phyloP scores from a whole-genome alignment of 2,329 filamentous ascomycete species.

The Diaporthe eres region DNA sequence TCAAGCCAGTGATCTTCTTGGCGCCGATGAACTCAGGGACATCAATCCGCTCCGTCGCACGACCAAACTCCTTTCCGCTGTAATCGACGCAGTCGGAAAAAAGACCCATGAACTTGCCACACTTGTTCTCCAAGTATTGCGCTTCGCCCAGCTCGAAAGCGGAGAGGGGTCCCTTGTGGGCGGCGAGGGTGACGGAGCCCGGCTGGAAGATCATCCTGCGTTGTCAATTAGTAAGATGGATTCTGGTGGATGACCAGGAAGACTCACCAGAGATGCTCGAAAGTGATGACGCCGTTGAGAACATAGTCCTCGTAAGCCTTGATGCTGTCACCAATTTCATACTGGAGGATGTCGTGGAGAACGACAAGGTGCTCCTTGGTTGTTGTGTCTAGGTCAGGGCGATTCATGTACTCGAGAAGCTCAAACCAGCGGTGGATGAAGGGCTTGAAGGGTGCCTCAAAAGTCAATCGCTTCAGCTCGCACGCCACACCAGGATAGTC shows the following conservation, averaged over 20 bases:
- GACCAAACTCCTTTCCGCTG: slow-evolving; percentile 63
- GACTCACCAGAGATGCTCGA: slow-evolving; percentile 61
- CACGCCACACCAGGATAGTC: slow-evolving; percentile 73
- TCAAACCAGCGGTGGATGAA: slow-evolving; percentile 76
- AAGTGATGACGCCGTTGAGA: slow-evolving; percentile 67
- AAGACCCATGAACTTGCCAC: slow-evolving; percentile 56
- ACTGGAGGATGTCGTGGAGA: slow-evolving; percentile 61
- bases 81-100: slow-evolving; percentile 61
- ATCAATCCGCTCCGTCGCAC: slow-evolving; percentile 51
- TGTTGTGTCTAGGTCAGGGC: slow-evolving; percentile 56
- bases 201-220: slow-evolving; percentile 64
- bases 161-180: slow-evolving; percentile 55
- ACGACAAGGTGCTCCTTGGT: slow-evolving; percentile 63
- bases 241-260: background rate
- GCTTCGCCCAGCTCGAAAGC: slow-evolving; percentile 56
- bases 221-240: background rate
- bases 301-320: slow-evolving; percentile 65
- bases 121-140: slow-evolving; percentile 54
- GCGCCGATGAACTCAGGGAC: slow-evolving; percentile 61
- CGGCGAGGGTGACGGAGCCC: slow-evolving; percentile 56
- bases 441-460: slow-evolving; percentile 71
- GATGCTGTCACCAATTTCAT: slow-evolving; percentile 66
- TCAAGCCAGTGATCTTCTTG: slow-evolving; percentile 58
- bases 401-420: slow-evolving; percentile 58
- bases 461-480: slow-evolving; percentile 71